These are phyloP conservation scores for Nepenthes alata DNA, from an alignment of 179 eudicot species.

Conservation along the genomic window DNA sequence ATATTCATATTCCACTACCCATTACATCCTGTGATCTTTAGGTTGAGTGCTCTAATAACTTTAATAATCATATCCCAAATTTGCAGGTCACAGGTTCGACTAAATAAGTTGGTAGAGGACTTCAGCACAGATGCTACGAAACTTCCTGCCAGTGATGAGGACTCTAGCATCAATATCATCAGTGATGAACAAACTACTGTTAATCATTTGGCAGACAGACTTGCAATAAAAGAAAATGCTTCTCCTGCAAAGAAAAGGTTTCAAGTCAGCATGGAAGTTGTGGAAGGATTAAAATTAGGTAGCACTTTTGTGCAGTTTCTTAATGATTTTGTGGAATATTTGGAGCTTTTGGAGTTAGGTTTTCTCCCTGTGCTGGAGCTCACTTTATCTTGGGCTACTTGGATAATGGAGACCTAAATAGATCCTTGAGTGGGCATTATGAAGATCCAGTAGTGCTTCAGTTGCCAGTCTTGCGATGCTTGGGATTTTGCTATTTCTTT, in stretches of 20 bases:
- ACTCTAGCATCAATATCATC: constrained; percentile 24
- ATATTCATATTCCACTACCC: neutral
- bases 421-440: too few relatives aligned
- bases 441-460: too few relatives aligned
- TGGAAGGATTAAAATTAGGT: constrained; percentile 45
- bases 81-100: constrained; percentile 59
- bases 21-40: neutral
- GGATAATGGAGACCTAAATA: too few relatives aligned
- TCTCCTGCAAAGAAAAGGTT: constrained; percentile 38
- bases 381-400: too few relatives aligned
- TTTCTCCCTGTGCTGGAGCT: too few relatives aligned
- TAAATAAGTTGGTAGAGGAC: constrained; percentile 56
- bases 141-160: constrained; percentile 34
- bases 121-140: constrained; percentile 20
- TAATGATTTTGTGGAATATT: neutral
- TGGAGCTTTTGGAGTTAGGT: too few relatives aligned
- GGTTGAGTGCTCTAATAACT: neutral
- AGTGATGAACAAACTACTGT: constrained; percentile 40
- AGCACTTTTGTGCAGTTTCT: constrained; percentile 1
- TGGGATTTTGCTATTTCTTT: too few relatives aligned
- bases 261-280: constrained; percentile 20
- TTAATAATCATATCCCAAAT: constrained; percentile 1
- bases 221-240: constrained; percentile 15
- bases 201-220: constrained; percentile 15
- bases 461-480: too few relatives aligned